Base-by-base conservation (phyloP, 805 yeast genomes). In the Candida railenensis region DNA sequence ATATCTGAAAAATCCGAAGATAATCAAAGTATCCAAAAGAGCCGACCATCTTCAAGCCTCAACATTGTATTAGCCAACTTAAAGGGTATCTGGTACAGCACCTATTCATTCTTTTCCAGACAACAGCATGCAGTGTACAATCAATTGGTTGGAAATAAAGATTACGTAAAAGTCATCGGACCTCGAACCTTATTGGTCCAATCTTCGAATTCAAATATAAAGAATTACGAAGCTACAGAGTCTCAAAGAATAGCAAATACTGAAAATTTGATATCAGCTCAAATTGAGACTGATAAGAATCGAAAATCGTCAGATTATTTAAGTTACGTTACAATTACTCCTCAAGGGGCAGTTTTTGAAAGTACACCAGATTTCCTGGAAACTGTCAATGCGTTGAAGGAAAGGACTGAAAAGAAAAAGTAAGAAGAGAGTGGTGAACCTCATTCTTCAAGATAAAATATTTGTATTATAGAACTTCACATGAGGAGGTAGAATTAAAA, bases 171-270 rank as follows among this genome's bases (percentile, higher is more conserved):
- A 33, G 65, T 82, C 3, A 58, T 69, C 11, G 88, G 88, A 0
- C 87, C 87, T 9, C 67, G 84, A 39, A 71, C 70, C 21, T 47
- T 80, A 2, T 58, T 80, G 45, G 54, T 80, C 3, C 82, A 78
- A 49, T 72, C 81, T 3, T 76, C 69, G 28, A 55, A 70, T 3
- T 65, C 57, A 2, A 50, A 46, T 37, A 53, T 48, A 20, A 40
- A 47, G 22, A 18, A 40, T 3, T 19, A 43, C 15, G 38, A 38
- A 19, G n/a, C 42, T 8, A 9, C 5, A 21, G n/a, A 4, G 30
- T 11, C 40, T 15, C n/a, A 18, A 9, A 28, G 38, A 25, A 18
- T 43, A 7, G 18, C 19, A 15, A 25, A 34, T 8, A 22, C 39
- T n/a, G 39, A 21, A 28, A n/a, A 4, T 21, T 22, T 34, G 19